Evolutionary conservation across 2,329 filamentous ascomycete genomes (phyloP).

Genomic region (Aquanectria penicillioides): DNA sequence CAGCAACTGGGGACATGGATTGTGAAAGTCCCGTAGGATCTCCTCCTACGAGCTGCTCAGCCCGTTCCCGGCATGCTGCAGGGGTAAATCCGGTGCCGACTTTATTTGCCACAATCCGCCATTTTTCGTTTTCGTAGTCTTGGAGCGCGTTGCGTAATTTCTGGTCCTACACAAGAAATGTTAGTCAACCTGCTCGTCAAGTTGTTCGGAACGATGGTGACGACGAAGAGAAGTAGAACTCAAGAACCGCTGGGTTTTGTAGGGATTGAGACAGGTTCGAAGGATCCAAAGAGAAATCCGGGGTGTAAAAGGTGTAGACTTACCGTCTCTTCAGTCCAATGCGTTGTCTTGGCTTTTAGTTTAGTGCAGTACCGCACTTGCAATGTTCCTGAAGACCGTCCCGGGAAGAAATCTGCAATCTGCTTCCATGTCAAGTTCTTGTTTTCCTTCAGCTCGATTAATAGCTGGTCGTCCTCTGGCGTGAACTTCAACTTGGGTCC

Average conservation of each 20-base stretch:
- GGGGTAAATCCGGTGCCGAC: conserved; percentile 91
- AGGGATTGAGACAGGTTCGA: background rate
- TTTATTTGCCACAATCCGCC: conserved; percentile 91
- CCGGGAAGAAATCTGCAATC: conserved; percentile 95
- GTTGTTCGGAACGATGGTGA: no score
- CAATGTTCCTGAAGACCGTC: conserved; percentile 86
- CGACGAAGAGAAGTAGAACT: no score
- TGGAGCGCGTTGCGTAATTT: conserved; percentile 80
- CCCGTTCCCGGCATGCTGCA: conserved; percentile 85
- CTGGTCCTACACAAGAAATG: conserved; percentile 67
- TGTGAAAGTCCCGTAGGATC: conserved; percentile 53
- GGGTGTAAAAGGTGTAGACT: conserved; percentile 45
- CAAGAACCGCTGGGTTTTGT: no score
- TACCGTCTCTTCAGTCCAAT: conserved; percentile 95
- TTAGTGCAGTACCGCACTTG: conserved; percentile 97
- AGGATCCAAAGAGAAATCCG: background rate
- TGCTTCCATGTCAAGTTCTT: conserved; percentile 97
- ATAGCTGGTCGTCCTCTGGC: conserved; percentile 85
- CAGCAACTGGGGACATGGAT: conserved; percentile 61
- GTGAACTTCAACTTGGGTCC: conserved; percentile 96
- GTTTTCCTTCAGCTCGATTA: conserved; percentile 93
- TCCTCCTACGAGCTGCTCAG: conserved; percentile 67
- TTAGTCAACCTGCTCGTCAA: no score
- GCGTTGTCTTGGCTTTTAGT: conserved; percentile 90
- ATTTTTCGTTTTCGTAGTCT: conserved; percentile 91